A percentile compares a stretch with the other conserved stretches of the same genome.
Evolutionary conservation across 192 early-diverging fungal genomes (phyloP).

Genomic region (Backusella circina): DNA sequence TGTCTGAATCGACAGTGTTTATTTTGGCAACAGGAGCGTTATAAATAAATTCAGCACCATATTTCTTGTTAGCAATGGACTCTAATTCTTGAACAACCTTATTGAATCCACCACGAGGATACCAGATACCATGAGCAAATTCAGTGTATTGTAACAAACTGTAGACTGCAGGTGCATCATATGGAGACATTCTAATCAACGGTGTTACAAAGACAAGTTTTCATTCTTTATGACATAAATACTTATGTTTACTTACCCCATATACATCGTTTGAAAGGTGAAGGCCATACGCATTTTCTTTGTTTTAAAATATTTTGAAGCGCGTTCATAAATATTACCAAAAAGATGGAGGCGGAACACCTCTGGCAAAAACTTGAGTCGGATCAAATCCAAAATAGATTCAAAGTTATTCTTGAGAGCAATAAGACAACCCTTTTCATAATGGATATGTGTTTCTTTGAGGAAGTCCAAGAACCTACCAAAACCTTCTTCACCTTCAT

Average conservation of each 20-base stretch:
- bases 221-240: not conserved
- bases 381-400: conserved; percentile 37
- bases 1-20: conserved; percentile 22
- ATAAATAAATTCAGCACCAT: conserved; percentile 41
- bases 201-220: not conserved
- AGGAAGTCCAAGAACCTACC: conserved; percentile 38
- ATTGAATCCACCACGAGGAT: conserved; percentile 57
- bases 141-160: conserved; percentile 52
- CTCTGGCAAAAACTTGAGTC: conserved; percentile 34
- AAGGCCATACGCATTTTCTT: conserved; percentile 54
- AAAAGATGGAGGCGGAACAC: conserved; percentile 44
- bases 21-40: conserved; percentile 40
- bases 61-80: conserved; percentile 35
- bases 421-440: conserved; percentile 37
- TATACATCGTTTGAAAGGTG: conserved; percentile 63
- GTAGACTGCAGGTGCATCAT: conserved; percentile 56
- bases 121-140: conserved; percentile 53
- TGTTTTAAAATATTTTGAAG: conserved; percentile 40
- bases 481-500: conserved; percentile 39
- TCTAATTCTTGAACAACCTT: conserved; percentile 41
- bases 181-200: conserved; percentile 48
- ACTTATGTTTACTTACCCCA: conserved; percentile 39
- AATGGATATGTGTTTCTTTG: conserved; percentile 47
- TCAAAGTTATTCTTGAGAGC: conserved; percentile 50
- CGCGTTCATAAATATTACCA: conserved; percentile 37